phyloP scores from a whole-genome alignment of 495 filamentous ascomycete species.

The Neurospora discreta region DNA sequence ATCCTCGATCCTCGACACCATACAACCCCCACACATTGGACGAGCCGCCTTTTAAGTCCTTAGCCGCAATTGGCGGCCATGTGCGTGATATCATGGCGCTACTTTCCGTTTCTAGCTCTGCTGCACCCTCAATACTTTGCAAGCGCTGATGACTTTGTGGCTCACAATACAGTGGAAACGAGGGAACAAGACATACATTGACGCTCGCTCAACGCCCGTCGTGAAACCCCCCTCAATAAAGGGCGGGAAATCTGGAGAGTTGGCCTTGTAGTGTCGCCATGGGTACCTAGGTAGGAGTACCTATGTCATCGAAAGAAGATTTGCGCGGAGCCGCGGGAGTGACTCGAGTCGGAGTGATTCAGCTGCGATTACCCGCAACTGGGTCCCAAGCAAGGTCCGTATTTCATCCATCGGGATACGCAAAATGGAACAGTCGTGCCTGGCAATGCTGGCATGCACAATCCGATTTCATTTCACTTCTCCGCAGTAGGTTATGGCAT shows the following conservation, averaged over 20 bases:
- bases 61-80: not conserved
- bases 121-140: not conserved
- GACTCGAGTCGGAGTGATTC: not conserved
- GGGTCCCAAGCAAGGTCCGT: not conserved
- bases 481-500: not conserved
- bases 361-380: not conserved
- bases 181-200: not conserved
- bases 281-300: not conserved
- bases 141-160: not conserved
- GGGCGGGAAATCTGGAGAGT: not conserved
- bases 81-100: not conserved
- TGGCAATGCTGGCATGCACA: not conserved
- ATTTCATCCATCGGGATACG: not conserved
- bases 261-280: not conserved
- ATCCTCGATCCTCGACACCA: not conserved
- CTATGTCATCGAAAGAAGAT: not conserved
- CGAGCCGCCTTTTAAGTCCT: not conserved
- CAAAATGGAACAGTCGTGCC: not conserved
- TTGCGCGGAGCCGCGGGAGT: not conserved
- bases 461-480: not conserved
- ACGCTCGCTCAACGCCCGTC: not conserved
- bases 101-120: not conserved
- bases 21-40: not conserved
- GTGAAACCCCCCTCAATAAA: not conserved
- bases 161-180: not conserved